Percentiles rank a stretch among this genome's conserved stretches.
phyloP scores from a whole-genome alignment of 2,329 filamentous ascomycete genomes.

The Ophiostoma piceae region DNA sequence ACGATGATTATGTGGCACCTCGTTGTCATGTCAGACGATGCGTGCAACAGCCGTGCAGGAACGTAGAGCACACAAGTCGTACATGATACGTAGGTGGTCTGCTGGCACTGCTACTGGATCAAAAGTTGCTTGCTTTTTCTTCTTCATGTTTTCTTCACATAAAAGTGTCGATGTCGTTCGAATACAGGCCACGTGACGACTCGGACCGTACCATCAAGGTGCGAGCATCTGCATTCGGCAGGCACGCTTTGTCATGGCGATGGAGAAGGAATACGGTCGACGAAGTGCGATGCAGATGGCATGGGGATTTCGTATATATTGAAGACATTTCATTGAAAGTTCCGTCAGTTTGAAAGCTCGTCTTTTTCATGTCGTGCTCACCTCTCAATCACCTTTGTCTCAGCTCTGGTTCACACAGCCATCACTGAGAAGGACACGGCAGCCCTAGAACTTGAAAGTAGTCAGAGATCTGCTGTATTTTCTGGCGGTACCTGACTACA shows the following conservation, averaged over 20 bases:
- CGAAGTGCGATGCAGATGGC: not conserved
- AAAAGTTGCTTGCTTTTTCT: not conserved
- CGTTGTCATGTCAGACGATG: not conserved
- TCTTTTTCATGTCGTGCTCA: not conserved
- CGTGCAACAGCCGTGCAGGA: not conserved
- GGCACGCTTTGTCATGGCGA: conserved; percentile 7
- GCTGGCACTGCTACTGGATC: not conserved
- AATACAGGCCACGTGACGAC: not conserved
- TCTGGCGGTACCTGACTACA: not conserved
- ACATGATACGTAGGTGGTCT: not conserved
- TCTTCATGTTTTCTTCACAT: not conserved
- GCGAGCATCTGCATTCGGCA: not conserved
- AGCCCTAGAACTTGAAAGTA: not conserved
- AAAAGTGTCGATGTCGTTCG: not conserved
- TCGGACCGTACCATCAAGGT: conserved; percentile 4
- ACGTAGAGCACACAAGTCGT: not conserved
- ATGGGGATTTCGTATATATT: not conserved
- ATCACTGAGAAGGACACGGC: not conserved
- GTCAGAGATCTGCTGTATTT: not conserved
- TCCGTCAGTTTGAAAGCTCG: not conserved
- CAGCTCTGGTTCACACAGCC: not conserved
- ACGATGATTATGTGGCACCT: not conserved
- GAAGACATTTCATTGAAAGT: not conserved
- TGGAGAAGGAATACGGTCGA: too few species aligned
- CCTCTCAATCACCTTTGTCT: not conserved